Percentiles rank a stretch among this genome's conserved stretches.
Evolutionary conservation across 352 stramenopile genomes (phyloP).

Genomic region (Pythium aquatile): DNA sequence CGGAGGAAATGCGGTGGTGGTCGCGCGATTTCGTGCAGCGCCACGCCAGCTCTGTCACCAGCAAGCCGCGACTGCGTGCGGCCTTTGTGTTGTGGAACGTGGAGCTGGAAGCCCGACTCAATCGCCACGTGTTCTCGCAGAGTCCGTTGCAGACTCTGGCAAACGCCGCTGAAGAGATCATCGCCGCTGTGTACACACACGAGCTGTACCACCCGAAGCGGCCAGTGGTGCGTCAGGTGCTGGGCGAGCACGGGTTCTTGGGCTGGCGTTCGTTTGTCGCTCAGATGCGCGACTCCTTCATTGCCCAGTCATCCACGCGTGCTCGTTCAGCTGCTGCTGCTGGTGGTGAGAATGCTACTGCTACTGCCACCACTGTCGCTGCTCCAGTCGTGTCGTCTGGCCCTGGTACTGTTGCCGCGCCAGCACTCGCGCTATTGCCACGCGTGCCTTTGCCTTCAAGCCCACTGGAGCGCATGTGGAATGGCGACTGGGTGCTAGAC

Average conservation of each 20-base stretch:
- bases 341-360: background rate
- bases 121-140: conserved; percentile 42
- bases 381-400: too few species aligned
- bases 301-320: conserved; percentile 23
- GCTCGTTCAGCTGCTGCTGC: background rate
- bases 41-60: conserved; percentile 28
- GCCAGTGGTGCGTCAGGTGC: conserved; percentile 44
- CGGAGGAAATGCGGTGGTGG: conserved; percentile 40
- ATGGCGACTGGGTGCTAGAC: conserved; percentile 53
- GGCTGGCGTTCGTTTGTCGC: conserved; percentile 62
- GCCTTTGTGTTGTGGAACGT: conserved; percentile 46
- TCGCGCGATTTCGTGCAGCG: conserved; percentile 44
- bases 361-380: background rate
- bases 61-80: conserved; percentile 45
- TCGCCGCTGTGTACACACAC: conserved; percentile 58
- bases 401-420: too few species aligned
- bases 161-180: conserved; percentile 60
- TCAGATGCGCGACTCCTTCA: conserved; percentile 65
- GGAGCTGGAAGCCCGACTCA: conserved; percentile 44
- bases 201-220: conserved; percentile 44
- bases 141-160: conserved; percentile 40
- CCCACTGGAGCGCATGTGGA: conserved; percentile 43
- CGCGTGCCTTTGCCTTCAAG: conserved; percentile 23
- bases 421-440: background rate
- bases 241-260: conserved; percentile 47